phyloP scores from a whole-genome alignment of 2,329 filamentous ascomycete genomes.

The Penicillium sp. region DNA sequence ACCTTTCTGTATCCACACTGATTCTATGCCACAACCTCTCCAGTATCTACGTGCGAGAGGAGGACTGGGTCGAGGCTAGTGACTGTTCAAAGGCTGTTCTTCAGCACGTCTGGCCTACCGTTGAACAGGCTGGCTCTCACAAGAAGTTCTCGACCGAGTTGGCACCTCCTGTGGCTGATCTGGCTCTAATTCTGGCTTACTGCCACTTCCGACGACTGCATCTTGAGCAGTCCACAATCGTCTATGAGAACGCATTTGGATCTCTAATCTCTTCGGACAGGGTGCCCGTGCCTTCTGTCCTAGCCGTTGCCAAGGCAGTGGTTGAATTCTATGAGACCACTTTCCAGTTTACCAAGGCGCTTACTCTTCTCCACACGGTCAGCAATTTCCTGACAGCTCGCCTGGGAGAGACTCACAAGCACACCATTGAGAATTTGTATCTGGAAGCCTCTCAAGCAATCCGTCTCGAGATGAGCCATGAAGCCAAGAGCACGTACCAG shows the following conservation, averaged over 20 bases:
- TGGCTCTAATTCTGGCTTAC: constrained; percentile 35
- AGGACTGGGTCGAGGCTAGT: constrained; percentile 31
- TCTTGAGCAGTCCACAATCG: constrained; percentile 27
- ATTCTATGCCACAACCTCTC: constrained; percentile 33
- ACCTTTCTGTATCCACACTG: constrained; percentile 27
- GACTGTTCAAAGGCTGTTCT: constrained; percentile 31
- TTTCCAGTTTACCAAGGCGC: constrained; percentile 36
- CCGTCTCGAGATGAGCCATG: constrained; percentile 38
- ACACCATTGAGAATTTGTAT: constrained; percentile 50
- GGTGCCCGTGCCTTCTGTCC: constrained; percentile 32
- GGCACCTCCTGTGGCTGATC: constrained; percentile 32
- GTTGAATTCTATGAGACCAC: constrained; percentile 40
- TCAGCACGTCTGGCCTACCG: constrained; percentile 33
- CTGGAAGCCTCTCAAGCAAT: constrained; percentile 47
- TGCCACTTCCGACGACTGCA: constrained; percentile 35
- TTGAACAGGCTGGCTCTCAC: constrained; percentile 31
- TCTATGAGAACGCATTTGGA: constrained; percentile 37
- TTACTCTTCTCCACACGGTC: constrained; percentile 31
- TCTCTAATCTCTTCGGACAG: constrained; percentile 32
- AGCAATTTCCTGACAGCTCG: constrained; percentile 33
- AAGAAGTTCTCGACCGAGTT: constrained; percentile 30
- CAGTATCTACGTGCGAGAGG: constrained; percentile 32
- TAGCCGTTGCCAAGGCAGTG: constrained; percentile 34
- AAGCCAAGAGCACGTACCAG: constrained; percentile 45
- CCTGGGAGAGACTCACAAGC: constrained; percentile 40